Percentiles rank a stretch among this genome's conserved stretches.
phyloP scores from a whole-genome alignment of 1,284 basidiomycete species.

The Marasmius tenuissimus region DNA sequence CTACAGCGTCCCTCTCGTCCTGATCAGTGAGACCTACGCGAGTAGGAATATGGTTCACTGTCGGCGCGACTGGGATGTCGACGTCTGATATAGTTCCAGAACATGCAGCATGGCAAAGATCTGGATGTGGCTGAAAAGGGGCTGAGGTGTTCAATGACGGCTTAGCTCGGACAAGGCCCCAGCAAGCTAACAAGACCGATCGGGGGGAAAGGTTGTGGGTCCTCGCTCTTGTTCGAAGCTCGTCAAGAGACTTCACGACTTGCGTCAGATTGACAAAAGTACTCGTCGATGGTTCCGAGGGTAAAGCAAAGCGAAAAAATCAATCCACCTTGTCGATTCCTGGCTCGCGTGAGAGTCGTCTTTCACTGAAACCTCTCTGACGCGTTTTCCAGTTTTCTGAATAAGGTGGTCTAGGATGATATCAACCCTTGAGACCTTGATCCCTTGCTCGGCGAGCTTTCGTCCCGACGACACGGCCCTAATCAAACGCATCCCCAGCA shows the following conservation, averaged over 20 bases:
- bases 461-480: conserved; percentile 1
- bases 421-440: conserved; percentile 1
- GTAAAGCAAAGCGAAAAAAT: background rate
- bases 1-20: conserved; percentile 17
- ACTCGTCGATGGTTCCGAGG: background rate
- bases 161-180: conserved; percentile 41
- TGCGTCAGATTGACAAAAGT: background rate
- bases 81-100: conserved; percentile 34
- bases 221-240: conserved; percentile 25
- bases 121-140: too few species aligned
- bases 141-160: conserved; percentile 28
- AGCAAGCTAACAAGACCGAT: conserved; percentile 43
- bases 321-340: conserved; percentile 6
- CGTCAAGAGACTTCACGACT: background rate
- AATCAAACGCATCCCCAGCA: background rate
- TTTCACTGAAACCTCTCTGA: background rate
- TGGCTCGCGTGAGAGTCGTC: conserved; percentile 21
- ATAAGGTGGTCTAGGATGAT: conserved; percentile 1
- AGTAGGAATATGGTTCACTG: conserved; percentile 48
- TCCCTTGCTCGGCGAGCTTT: background rate
- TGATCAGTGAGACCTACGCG: conserved; percentile 24
- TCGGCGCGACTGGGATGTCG: conserved; percentile 41
- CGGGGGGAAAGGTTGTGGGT: conserved; percentile 34
- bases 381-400: background rate
- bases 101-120: conserved; percentile 47